Evolutionary conservation across 768 basidiomycete species (phyloP).

Genomic region (Lactarius psammicola): DNA sequence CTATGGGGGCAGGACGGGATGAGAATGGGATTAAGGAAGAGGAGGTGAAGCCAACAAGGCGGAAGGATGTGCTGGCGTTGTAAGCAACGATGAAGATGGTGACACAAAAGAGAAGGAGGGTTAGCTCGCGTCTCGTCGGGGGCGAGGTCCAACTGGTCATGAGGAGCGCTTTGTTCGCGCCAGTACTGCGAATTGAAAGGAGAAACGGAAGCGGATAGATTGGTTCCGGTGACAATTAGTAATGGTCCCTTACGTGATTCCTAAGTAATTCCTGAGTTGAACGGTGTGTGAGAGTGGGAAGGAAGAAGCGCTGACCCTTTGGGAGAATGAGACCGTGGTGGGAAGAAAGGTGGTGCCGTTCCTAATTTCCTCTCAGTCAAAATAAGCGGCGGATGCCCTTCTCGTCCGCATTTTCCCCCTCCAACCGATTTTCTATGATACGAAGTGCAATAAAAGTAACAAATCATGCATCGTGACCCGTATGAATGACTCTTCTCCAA

Average conservation of each 20-base stretch:
- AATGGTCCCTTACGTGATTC: no score
- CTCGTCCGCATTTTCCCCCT: neutral
- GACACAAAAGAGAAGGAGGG: constrained; percentile 64
- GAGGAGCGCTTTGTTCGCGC: constrained; percentile 1
- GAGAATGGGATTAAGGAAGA: constrained; percentile 10
- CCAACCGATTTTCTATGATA: neutral
- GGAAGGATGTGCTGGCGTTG: constrained; percentile 66
- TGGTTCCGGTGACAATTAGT: neutral
- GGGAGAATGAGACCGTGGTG: neutral
- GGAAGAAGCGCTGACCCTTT: neutral
- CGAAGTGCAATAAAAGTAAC: no score
- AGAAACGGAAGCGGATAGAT: neutral
- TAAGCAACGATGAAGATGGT: constrained; percentile 68
- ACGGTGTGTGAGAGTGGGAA: neutral
- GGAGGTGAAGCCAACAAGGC: constrained; percentile 40
- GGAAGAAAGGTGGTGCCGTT: neutral
- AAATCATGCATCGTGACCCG: neutral
- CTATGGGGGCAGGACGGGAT: constrained; percentile 31
- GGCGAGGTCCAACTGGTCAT: constrained; percentile 53
- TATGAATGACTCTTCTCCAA: neutral
- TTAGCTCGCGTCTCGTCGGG: constrained; percentile 71
- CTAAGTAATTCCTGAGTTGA: no score
- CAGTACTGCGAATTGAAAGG: neutral
- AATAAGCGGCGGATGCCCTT: neutral
- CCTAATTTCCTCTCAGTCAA: neutral